Evolutionary conservation across 2,329 filamentous ascomycete genomes (phyloP).

Genomic region (Xylariaceae sp.): DNA sequence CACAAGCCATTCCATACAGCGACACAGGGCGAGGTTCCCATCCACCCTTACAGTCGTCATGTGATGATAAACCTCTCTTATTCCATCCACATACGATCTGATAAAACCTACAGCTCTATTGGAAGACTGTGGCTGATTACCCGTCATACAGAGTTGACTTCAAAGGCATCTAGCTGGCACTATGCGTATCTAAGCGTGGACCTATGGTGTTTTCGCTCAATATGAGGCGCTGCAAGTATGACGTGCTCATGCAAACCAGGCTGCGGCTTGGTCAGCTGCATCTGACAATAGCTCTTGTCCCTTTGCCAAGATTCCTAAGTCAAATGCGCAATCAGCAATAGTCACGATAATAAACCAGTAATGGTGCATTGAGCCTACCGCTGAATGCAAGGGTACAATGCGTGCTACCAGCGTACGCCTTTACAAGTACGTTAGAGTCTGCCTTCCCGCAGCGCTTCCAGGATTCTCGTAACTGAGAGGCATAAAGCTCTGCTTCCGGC

Average conservation of each 20-base stretch:
- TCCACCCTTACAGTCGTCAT: too few species aligned
- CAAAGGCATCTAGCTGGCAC: too few species aligned
- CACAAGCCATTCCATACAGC: too few species aligned
- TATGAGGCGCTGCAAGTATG: not conserved
- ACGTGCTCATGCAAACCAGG: not conserved
- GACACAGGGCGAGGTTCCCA: too few species aligned
- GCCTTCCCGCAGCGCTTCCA: not conserved
- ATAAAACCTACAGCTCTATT: too few species aligned
- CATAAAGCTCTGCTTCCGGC: conserved; percentile 26
- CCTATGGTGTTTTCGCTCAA: too few species aligned
- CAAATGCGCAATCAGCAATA: not conserved
- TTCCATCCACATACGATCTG: too few species aligned
- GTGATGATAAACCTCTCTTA: too few species aligned
- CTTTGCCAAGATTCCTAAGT: not conserved
- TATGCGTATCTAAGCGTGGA: too few species aligned
- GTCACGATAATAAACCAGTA: not conserved
- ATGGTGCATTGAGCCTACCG: not conserved
- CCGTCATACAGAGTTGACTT: too few species aligned
- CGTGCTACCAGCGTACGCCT: not conserved
- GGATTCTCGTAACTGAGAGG: conserved; percentile 18
- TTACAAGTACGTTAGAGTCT: not conserved
- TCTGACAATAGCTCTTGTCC: conserved; percentile 1
- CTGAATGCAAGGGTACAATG: conserved; percentile 1
- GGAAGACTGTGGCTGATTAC: too few species aligned
- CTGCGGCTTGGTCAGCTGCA: not conserved